phyloP scores from a whole-genome alignment of 1,284 basidiomycete species.

The Bondarzewia mesenterica region DNA sequence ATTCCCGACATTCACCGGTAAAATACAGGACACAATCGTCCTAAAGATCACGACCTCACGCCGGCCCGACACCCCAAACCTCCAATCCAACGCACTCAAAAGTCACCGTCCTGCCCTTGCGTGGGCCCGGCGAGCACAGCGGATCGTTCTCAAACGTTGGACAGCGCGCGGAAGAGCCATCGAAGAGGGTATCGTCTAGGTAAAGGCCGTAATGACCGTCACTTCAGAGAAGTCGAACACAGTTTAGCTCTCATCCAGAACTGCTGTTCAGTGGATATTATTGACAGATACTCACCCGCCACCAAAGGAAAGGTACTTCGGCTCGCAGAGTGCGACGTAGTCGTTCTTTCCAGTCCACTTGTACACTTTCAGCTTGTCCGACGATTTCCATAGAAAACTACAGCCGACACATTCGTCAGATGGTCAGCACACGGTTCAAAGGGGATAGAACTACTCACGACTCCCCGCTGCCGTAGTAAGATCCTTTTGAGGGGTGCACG shows the following conservation, averaged over 20 bases:
- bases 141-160: conserved; percentile 87
- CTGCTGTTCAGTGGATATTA: neutral
- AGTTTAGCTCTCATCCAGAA: no score
- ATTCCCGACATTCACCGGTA: no score
- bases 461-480: conserved; percentile 82
- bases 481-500: conserved; percentile 47
- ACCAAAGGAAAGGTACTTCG: conserved; percentile 77
- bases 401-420: no score
- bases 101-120: conserved; percentile 39
- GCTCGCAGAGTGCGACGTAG: conserved; percentile 84
- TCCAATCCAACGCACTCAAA: conserved; percentile 86
- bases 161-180: conserved; percentile 79
- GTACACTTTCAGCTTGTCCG: conserved; percentile 53
- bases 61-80: conserved; percentile 65
- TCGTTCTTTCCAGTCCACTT: conserved; percentile 88
- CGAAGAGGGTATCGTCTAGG: conserved; percentile 76
- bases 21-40: no score
- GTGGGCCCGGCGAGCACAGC: conserved; percentile 48
- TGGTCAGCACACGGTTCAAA: neutral
- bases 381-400: conserved; percentile 73
- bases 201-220: conserved; percentile 87
- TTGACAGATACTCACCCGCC: conserved; percentile 64
- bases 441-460: conserved; percentile 44
- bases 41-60: no score
- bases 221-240: conserved; percentile 31